Evolutionary conservation across 2,329 filamentous ascomycete genomes (phyloP), one percentile per base, ranked within the genome.

Genomic region (Clonostachys chloroleuca): DNA sequence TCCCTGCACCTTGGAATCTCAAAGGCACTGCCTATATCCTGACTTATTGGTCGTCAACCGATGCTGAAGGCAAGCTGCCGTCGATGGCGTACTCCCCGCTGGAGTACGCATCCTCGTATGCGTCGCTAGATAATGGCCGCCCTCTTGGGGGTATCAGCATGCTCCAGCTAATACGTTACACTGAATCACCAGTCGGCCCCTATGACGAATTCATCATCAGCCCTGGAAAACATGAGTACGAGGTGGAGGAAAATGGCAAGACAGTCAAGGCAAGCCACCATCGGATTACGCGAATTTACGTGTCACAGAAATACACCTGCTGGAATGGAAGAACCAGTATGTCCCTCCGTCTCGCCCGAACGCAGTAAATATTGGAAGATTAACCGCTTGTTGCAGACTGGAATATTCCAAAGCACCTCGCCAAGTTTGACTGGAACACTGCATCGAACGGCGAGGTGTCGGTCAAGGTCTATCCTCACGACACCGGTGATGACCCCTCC

Each of bases 401-500:
- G 76, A 78, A 77, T 54, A 72, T 77, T 33, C 75, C 77, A 12
- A 80, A 80, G 53, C 75, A 80, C 47, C 67, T 80, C 14, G 77
- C 77, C 37, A 62, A 62, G 10, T 80, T 80, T 54, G 65, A 68
- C 12, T 80, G 43, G 40, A 41, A 34, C 14, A 59, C 57, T 6
- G 45, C 59, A 14, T 59, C 60, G n/a, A 47, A 60, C 17, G 60
- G 61, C n/a, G 54, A 58, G 34, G 61, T 61, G 8, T 54, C 51
- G 8, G 60, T 73, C 47, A 57, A 65, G 34, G 66, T 74, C 33
- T 72, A 59, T 50, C 68, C 69, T 1, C 56, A 67, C 47, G 65
- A 69, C 52, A 61, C 58, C 0, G 46, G 41, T 3, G 50, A 44
- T 24, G 59, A 63, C 47, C 7, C 49, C 2, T 46, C 52, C 14